A percentile compares a stretch with the other conserved stretches of the same genome.
Conservation (phyloP, 148 eudicot genomes). For the Vaccinium vitisidaea region DNA sequence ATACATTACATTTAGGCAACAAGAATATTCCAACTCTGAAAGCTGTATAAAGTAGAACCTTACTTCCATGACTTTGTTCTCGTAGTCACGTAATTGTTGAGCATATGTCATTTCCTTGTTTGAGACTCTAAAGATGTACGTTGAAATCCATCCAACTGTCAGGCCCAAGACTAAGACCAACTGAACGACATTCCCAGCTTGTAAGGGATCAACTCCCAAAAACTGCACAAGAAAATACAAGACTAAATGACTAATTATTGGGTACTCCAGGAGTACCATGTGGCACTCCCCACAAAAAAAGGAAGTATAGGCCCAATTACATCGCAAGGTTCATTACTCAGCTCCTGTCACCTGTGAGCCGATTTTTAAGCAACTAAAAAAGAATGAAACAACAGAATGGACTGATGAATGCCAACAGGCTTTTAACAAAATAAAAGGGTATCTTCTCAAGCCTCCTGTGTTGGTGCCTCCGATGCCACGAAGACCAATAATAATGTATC, state of each 20-base stretch:
- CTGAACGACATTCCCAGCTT: constrained; percentile 95
- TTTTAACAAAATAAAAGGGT: no score
- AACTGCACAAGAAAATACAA: constrained; percentile 40
- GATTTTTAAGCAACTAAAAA: no score
- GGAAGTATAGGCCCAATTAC: no score
- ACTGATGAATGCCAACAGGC: no score
- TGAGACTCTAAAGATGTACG: constrained; percentile 89
- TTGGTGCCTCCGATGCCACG: no score
- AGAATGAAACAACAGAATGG: no score
- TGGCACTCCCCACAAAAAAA: no score
- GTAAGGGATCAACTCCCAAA: constrained; percentile 87
- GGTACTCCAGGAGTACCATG: no score
- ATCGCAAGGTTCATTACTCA: no score
- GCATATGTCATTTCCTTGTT: constrained; percentile 99
- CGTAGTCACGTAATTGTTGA: constrained; percentile 89
- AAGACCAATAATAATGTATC: no score
- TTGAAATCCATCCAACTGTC: constrained; percentile 93
- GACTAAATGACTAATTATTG: neutral
- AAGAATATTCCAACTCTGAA: neutral
- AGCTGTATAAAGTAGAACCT: neutral
- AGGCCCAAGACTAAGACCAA: constrained; percentile 83
- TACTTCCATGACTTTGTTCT: constrained; percentile 95
- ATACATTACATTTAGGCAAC: neutral
- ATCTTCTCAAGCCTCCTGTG: no score
- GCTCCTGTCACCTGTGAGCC: no score